Base-by-base conservation (phyloP, 1,284 basidiomycete genomes). In the Schizopora paradoxa region DNA sequence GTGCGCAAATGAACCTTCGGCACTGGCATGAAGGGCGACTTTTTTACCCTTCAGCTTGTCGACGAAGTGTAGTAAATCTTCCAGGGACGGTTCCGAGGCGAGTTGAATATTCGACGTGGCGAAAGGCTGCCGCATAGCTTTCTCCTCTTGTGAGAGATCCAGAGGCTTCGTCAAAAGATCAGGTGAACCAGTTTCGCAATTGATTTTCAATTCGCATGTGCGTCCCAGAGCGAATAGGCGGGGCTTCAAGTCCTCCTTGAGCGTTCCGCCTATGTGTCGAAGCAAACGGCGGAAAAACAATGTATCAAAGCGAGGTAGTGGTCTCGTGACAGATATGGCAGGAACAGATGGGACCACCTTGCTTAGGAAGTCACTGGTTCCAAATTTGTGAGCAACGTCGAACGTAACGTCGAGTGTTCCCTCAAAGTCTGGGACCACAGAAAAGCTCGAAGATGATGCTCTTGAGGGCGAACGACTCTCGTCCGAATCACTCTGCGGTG, bases 1-100 rank as follows among this genome's bases (percentile, higher is more conserved):
- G 41, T 88, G 85, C 0, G 91, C 91, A 58, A 96, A 97, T 0
- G 83, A 78, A 34, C 88, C 89, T 48, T 78, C 79, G 10, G 87
- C 74, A 55, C 79, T 85, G 5, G 93, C 90, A 57, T 93, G 86
- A 13, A 97, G 67, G 0, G 77, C 79, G 0, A 86, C 90, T 55
- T 79, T 86, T 62, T 84, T 89, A 4, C 90, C 89, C 52, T 82
- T 79, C 35, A 97, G 65, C 2, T 76, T 80, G 47, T 92, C 88
- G 3, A 83, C 79, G 65, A 96, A 97, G 13, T 74, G 67, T 0
- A 74, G 68, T 29, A 97, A 69, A 51, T 94, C 86, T 35, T 79
- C 76, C 22, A 93, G 60, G 2, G 82, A 83, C 1, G 91, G 89
- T 51, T 93, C 89, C 29, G 70, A 66, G 1, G 80, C 66, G 27